Percentiles rank a stretch among this genome's conserved stretches.
phyloP scores from a whole-genome alignment of 495 filamentous ascomycete species.

The Podospora fimiseda region DNA sequence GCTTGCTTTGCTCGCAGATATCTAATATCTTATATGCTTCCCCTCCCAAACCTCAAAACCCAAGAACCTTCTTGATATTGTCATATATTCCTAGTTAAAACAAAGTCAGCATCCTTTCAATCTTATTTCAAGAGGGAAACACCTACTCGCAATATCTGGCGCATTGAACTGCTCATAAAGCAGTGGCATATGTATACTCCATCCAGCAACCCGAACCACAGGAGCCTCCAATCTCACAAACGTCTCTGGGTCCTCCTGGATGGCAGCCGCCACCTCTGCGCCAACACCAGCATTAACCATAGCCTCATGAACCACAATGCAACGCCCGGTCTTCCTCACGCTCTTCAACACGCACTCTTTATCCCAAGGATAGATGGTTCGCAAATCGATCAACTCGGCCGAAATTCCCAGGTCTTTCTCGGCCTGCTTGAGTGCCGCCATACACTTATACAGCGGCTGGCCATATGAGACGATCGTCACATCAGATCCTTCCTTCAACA shows the following conservation, averaged over 20 bases:
- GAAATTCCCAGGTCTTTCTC: slow-evolving; percentile 75
- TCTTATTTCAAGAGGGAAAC: not conserved
- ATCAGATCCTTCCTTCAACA: slow-evolving; percentile 76
- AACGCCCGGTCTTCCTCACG: slow-evolving; percentile 83
- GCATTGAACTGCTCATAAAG: slow-evolving; percentile 81
- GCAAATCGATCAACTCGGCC: slow-evolving; percentile 84
- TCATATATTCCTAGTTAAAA: slow-evolving; percentile 45
- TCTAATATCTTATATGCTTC: not conserved
- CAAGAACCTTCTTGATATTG: slow-evolving; percentile 41
- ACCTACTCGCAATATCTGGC: slow-evolving; percentile 87
- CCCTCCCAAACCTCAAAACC: slow-evolving; percentile 28
- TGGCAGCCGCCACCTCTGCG: slow-evolving; percentile 85
- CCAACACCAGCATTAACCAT: slow-evolving; percentile 94
- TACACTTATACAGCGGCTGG: slow-evolving; percentile 84
- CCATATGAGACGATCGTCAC: slow-evolving; percentile 89
- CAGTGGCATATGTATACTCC: slow-evolving; percentile 80
- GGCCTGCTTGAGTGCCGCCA: slow-evolving; percentile 67
- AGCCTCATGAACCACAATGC: slow-evolving; percentile 89
- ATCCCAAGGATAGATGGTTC: slow-evolving; percentile 96
- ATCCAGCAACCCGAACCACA: slow-evolving; percentile 83
- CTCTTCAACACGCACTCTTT: slow-evolving; percentile 74
- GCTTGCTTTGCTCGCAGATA: slow-evolving; percentile 5
- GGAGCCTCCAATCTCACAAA: slow-evolving; percentile 90
- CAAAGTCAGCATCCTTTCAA: slow-evolving; percentile 17
- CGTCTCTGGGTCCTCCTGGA: slow-evolving; percentile 73